These are phyloP conservation scores for Nothophytophthora sp. DNA, from an alignment of 352 stramenopile genomes.

Conservation along the genomic window DNA sequence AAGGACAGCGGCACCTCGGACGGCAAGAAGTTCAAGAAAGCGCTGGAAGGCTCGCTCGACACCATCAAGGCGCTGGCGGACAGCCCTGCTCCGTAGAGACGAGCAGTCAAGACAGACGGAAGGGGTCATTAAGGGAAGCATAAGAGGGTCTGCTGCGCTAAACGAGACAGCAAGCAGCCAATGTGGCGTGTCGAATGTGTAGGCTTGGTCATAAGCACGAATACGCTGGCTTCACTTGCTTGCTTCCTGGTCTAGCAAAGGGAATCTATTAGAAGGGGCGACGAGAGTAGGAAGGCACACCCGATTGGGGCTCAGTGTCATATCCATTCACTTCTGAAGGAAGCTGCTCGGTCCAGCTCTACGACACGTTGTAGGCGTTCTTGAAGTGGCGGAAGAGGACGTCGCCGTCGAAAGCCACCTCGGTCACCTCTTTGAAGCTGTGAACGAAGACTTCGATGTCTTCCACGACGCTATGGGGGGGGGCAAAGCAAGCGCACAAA, in stretches of 20 bases:
- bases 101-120: too few species aligned
- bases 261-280: too few species aligned
- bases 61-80: conserved; percentile 81
- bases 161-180: too few species aligned
- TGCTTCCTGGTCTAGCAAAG: too few species aligned
- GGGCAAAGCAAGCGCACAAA: not conserved
- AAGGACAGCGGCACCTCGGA: conserved; percentile 77
- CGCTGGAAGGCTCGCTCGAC: conserved; percentile 64
- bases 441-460: conserved; percentile 76
- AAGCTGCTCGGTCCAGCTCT: conserved; percentile 17
- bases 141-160: too few species aligned
- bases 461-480: conserved; percentile 52
- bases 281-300: too few species aligned
- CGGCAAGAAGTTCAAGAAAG: conserved; percentile 66
- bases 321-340: too few species aligned
- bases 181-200: too few species aligned
- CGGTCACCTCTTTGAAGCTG: conserved; percentile 72
- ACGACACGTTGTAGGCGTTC: conserved; percentile 45
- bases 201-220: too few species aligned
- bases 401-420: conserved; percentile 66
- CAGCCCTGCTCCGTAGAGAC: conserved; percentile 36
- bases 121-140: too few species aligned
- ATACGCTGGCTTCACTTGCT: too few species aligned
- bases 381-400: conserved; percentile 66
- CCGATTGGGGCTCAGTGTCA: too few species aligned